These are phyloP conservation scores for Fusarium sp. DNA, from an alignment of 2,329 filamentous ascomycete species.

Conservation along the genomic window DNA sequence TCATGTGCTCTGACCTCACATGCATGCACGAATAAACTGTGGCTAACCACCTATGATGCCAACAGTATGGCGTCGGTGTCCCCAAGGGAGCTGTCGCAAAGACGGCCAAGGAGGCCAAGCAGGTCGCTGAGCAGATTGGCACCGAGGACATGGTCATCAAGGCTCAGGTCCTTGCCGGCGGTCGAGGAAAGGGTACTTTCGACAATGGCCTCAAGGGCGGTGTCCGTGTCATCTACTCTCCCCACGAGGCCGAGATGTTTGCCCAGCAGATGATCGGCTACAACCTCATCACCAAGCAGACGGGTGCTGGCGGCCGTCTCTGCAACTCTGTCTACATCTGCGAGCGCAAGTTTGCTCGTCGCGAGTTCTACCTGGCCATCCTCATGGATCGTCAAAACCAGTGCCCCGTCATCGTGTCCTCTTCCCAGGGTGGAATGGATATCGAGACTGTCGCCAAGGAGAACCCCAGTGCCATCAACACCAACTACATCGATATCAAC, in stretches of 20 bases:
- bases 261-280: slow-evolving; percentile 99
- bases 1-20: slow-evolving; percentile 7
- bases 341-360: slow-evolving; percentile 98
- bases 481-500: slow-evolving; percentile 94
- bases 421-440: slow-evolving; percentile 98
- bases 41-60: slow-evolving; percentile 38
- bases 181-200: slow-evolving; percentile 96
- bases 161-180: slow-evolving; percentile 97
- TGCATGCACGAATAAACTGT: neutral
- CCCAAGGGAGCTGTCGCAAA: slow-evolving; percentile 90
- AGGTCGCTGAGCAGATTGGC: slow-evolving; percentile 89
- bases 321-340: slow-evolving; percentile 99
- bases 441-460: slow-evolving; percentile 99
- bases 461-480: slow-evolving; percentile 94
- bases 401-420: slow-evolving; percentile 94
- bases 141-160: slow-evolving; percentile 99
- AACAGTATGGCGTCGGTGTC: slow-evolving; percentile 92
- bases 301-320: slow-evolving; percentile 89
- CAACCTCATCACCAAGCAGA: slow-evolving; percentile 99
- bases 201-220: slow-evolving; percentile 99
- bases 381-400: slow-evolving; percentile 97
- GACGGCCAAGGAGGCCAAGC: slow-evolving; percentile 87
- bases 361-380: slow-evolving; percentile 98
- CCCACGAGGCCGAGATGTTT: slow-evolving; percentile 96
- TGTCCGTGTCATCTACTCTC: slow-evolving; percentile 98